These are phyloP conservation scores for Gossypium turneri DNA, from an alignment of 345 rosid genomes.

Conservation along the genomic window DNA sequence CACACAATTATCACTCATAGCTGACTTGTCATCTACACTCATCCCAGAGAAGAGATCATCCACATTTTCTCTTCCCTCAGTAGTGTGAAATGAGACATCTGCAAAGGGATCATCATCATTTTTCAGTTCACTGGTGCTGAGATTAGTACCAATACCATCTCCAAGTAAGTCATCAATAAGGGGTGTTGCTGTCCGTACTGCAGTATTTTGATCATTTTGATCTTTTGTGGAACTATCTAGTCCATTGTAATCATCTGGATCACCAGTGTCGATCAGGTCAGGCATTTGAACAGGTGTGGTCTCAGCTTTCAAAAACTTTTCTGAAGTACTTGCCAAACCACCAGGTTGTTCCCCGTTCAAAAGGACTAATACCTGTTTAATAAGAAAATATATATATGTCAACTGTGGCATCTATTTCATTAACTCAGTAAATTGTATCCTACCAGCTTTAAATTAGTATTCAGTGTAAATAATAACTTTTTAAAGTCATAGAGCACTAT, in stretches of 20 bases:
- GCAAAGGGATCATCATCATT: constrained; percentile 81
- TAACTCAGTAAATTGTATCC: constrained; percentile 4
- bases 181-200: constrained; percentile 37
- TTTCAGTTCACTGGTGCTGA: constrained; percentile 36
- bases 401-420: neutral
- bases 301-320: constrained; percentile 46
- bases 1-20: constrained; percentile 34
- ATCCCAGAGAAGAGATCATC: constrained; percentile 84
- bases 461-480: neutral
- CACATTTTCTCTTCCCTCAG: constrained; percentile 33
- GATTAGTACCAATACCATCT: constrained; percentile 38
- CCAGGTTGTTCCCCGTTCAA: constrained; percentile 51
- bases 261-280: constrained; percentile 77
- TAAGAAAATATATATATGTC: constrained; percentile 5
- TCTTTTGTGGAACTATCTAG: constrained; percentile 39
- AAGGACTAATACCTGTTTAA: constrained; percentile 69
- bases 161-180: constrained; percentile 77
- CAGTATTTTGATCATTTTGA: constrained; percentile 36
- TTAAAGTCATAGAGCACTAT: neutral
- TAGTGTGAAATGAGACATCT: constrained; percentile 74
- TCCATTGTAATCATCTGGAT: constrained; percentile 41
- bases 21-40: constrained; percentile 53
- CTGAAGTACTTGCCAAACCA: constrained; percentile 36
- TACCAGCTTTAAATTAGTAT: neutral
- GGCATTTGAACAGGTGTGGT: constrained; percentile 48